Evolutionary conservation across 306 rosid genomes (phyloP), one percentile per base, ranked within the genome.

Genomic region (Psophocarpus tetragonolobus): DNA sequence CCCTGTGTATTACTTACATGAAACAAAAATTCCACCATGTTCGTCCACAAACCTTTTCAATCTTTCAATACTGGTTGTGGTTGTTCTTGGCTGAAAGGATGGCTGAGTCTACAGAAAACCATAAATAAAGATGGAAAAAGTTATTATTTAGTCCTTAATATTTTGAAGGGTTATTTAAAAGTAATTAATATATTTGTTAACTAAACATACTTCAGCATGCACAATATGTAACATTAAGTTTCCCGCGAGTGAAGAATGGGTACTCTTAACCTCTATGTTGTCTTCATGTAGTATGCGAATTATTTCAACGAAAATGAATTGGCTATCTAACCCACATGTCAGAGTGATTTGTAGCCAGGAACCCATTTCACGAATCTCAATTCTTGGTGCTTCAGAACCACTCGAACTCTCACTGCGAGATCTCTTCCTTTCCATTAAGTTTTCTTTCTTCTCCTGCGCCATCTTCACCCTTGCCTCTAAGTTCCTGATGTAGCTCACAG

Each of bases 121-220:
- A 39, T 38, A 38, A 44, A 44, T 6, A 14, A 44, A 44, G 5
- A 44, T 3, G 17, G 21, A 6, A 45, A 44, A n/a, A 44, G 4
- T 29, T 2, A 44, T 44, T 44, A 44, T 13, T 44, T 3, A 44
- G 4, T 45, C 4, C 18, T 42, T 42, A 45, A 45, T 14, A 45
- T 45, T 45, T 44, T 45, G 18, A 45, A 45, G 2, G 17, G 15
- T 20, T 45, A 15, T 12, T 42, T 45, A 45, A 45, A 45, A 32
- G 3, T 35, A 35, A 35, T 44, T 44, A 44, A 14, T 47, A 15
- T 1, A 0, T 47, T n/a, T 47, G 54, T 4, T 15, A 47, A 47
- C 3, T 6, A n/a, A 47, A n/a, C 57, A n/a, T 83, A 88, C 97
- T 91, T 93, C 76, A 14, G 87, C 92, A n/a, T 82, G 89, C 4